Base-by-base conservation (phyloP, 2,329 filamentous ascomycete genomes). In the Periconia sp. region DNA sequence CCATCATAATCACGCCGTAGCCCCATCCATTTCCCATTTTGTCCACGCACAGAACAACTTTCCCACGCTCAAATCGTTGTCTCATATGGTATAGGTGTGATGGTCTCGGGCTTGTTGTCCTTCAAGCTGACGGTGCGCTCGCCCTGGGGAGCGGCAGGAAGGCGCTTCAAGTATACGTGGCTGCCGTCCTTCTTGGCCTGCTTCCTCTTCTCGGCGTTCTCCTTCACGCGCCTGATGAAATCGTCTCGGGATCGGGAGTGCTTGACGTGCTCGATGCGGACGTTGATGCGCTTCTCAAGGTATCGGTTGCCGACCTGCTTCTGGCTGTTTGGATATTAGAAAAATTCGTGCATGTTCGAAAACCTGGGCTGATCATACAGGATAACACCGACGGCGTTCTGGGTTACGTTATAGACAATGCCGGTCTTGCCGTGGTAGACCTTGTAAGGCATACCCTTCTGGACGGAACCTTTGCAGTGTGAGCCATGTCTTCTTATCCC, bases 271-370 rank as follows among this genome's bases (percentile, higher is more conserved):
- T 99, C 94, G 81, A 97, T 82, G 78, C 94, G 91, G 82, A 99
- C 85, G 88, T 96, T 97, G 85, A 99, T 88, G 80, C 94, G 93
- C 92, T 99, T 99, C 90, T 99, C 94, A 79, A 99, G 85, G 88
- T 97, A 99, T 76, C 93, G 90, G 89, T 97, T 94, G 83, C 92
- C 92, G 79, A 99, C 94, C 81, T 95, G 91, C 88, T 96, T 97
- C 90, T 97, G 93, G 49, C 60, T 63, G 48, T 20, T 19, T 10
- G 6, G 35, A 33, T 43, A 53, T 62, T 55, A 62, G 59, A 44
- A 18, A 14, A 15, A 17, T 9, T 27, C n/a, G 41, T 35, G 31
- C 31, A 19, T 33, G 33, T n/a, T 14, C 15, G 37, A 14, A n/a
- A 14, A 17, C 27, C n/a, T 20, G 2, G 31, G 7, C 27, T 15